Percentiles rank a stretch among this genome's conserved stretches.
phyloP scores from a whole-genome alignment of 805 yeast species.

The Ogataea methanolica region DNA sequence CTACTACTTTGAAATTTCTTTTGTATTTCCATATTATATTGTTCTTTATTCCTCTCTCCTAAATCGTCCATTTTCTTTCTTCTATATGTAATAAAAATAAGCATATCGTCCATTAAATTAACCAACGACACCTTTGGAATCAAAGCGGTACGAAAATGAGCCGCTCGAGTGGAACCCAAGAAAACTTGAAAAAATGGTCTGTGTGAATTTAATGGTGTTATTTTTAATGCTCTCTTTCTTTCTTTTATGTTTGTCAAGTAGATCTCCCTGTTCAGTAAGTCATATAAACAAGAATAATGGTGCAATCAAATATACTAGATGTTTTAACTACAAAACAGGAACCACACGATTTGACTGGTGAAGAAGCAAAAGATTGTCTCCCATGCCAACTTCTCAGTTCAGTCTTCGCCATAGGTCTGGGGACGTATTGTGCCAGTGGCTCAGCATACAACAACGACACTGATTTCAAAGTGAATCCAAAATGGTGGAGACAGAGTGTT shows the following conservation, averaged over 20 bases:
- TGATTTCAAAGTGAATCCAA: conserved; percentile 37
- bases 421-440: conserved; percentile 57
- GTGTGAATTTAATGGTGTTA: too few relatives aligned
- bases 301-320: conserved; percentile 43
- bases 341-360: conserved; percentile 35
- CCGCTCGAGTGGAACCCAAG: too few relatives aligned
- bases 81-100: too few relatives aligned
- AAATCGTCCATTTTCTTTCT: too few relatives aligned
- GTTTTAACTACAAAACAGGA: conserved; percentile 46
- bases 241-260: background rate
- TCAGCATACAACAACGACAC: conserved; percentile 43
- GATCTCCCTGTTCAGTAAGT: too few relatives aligned
- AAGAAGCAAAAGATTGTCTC: conserved; percentile 51
- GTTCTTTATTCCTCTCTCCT: background rate
- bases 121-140: too few relatives aligned
- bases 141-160: too few relatives aligned
- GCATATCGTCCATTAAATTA: too few relatives aligned
- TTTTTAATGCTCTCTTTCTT: background rate
- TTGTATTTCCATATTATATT: background rate
- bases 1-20: background rate
- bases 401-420: conserved; percentile 52
- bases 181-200: background rate
- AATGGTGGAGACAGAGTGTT: conserved; percentile 59
- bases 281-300: background rate
- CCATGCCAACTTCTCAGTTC: conserved; percentile 70